Evolutionary conservation across 2,329 filamentous ascomycete genomes (phyloP).

Genomic region (Cadophora malorum): DNA sequence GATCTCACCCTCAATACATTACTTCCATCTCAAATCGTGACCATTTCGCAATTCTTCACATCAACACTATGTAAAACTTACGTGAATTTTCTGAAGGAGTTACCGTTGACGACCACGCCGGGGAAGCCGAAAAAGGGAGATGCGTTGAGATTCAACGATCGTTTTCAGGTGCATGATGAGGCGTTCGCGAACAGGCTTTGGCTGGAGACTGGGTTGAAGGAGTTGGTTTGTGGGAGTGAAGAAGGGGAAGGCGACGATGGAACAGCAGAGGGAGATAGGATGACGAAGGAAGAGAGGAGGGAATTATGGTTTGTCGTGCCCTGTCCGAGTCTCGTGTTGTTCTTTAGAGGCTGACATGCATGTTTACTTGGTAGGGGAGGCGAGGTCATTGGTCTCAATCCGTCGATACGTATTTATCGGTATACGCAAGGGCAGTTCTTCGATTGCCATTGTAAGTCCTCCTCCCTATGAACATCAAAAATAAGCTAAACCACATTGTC

Average conservation of each 20-base stretch:
- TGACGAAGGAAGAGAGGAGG: slow-evolving; percentile 39
- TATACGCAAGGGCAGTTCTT: slow-evolving; percentile 90
- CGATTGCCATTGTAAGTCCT: slow-evolving; percentile 83
- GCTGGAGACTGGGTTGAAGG: slow-evolving; percentile 75
- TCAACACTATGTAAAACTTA: slow-evolving; percentile 67
- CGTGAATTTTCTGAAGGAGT: slow-evolving; percentile 62
- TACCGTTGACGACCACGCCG: slow-evolving; percentile 69
- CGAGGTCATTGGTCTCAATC: slow-evolving; percentile 81
- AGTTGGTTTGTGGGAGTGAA: slow-evolving; percentile 46
- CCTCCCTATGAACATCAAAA: slow-evolving; percentile 17
- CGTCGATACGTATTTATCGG: slow-evolving; percentile 88
- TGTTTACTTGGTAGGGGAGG: slow-evolving; percentile 70
- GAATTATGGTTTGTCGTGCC: slow-evolving; percentile 40
- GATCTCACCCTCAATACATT: slow-evolving; percentile 61
- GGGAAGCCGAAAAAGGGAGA: slow-evolving; percentile 70
- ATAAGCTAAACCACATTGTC: not conserved
- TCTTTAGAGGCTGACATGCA: slow-evolving; percentile 30
- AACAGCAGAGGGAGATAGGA: slow-evolving; percentile 37
- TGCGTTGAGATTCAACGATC: slow-evolving; percentile 83
- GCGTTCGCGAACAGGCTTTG: slow-evolving; percentile 78
- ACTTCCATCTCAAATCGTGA: slow-evolving; percentile 66
- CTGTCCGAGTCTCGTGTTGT: slow-evolving; percentile 3
- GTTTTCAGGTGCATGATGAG: slow-evolving; percentile 81
- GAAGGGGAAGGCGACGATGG: slow-evolving; percentile 27
- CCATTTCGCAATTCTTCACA: slow-evolving; percentile 68